Percentiles rank a stretch among this genome's conserved stretches.
phyloP scores from a whole-genome alignment of 2,329 filamentous ascomycete genomes.

The Fusarium avenaceum region DNA sequence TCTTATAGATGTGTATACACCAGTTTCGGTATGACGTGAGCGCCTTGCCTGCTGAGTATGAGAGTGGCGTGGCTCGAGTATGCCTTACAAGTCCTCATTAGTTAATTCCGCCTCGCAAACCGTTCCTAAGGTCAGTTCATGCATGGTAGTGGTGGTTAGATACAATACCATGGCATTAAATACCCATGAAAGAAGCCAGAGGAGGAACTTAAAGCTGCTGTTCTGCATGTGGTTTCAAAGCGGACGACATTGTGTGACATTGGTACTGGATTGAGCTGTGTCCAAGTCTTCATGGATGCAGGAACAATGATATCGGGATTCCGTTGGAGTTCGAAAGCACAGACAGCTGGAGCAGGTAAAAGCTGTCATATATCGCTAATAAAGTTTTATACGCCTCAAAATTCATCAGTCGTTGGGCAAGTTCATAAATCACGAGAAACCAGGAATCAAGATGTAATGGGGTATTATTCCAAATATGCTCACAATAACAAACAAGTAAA shows the following conservation, averaged over 20 bases:
- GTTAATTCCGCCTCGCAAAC: background rate
- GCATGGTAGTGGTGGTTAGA: background rate
- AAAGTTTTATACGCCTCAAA: background rate
- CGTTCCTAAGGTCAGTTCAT: background rate
- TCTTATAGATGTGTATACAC: no score
- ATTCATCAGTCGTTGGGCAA: background rate
- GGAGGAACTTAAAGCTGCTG: background rate
- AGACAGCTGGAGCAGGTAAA: background rate
- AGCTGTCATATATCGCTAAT: background rate
- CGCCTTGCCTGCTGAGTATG: no score
- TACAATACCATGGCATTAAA: background rate
- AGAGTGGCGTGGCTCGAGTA: no score
- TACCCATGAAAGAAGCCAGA: background rate
- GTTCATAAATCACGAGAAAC: background rate
- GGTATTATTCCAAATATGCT: constrained; percentile 51
- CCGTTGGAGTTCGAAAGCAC: background rate
- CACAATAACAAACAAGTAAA: constrained; percentile 44
- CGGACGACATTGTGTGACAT: background rate
- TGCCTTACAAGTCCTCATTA: background rate
- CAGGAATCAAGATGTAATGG: constrained; percentile 33
- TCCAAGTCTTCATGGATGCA: background rate
- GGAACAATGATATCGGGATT: no score
- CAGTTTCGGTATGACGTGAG: no score
- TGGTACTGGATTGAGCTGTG: constrained; percentile 12
- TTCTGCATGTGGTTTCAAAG: constrained; percentile 5